A percentile compares a stretch with the other conserved stretches of the same genome.
Evolutionary conservation across 2,329 filamentous ascomycete genomes (phyloP).

Genomic region (Periconia sp.): DNA sequence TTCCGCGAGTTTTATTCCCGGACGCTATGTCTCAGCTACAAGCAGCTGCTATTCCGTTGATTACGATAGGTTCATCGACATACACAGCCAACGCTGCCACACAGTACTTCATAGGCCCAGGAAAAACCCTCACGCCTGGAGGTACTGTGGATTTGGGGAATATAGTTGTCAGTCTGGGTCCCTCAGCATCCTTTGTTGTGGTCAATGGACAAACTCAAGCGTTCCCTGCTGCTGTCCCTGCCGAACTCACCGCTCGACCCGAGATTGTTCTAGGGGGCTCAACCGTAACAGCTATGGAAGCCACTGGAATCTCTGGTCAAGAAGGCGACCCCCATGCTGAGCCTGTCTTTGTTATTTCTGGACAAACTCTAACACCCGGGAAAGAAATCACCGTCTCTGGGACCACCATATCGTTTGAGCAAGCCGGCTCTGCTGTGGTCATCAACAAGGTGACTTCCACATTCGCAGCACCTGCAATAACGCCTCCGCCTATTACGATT

Average conservation of each 20-base stretch:
- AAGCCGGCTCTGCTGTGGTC: constrained; percentile 33
- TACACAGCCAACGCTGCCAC: constrained; percentile 50
- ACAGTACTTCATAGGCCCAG: constrained; percentile 46
- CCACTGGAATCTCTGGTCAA: constrained; percentile 6
- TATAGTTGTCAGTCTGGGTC: constrained; percentile 44
- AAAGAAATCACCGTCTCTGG: constrained; percentile 36
- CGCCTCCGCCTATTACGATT: constrained; percentile 33
- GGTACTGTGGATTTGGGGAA: constrained; percentile 42
- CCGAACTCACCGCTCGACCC: constrained; percentile 19
- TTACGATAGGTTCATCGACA: constrained; percentile 45
- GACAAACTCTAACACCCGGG: constrained; percentile 41
- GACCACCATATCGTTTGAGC: constrained; percentile 34
- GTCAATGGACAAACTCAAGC: constrained; percentile 42
- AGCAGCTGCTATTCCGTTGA: constrained; percentile 30
- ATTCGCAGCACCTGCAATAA: constrained; percentile 25
- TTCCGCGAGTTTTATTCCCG: constrained; percentile 17
- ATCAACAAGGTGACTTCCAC: constrained; percentile 40
- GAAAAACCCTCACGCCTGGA: constrained; percentile 41
- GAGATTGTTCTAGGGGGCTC: constrained; percentile 31
- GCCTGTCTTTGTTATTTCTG: constrained; percentile 41
- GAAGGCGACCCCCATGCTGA: neutral
- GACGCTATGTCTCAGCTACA: constrained; percentile 5
- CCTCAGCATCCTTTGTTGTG: constrained; percentile 44
- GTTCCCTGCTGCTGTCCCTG: constrained; percentile 26
- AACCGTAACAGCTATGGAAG: constrained; percentile 24